Conservation (phyloP, 352 stramenopile genomes). For the Pythium vanterpoolii region DNA sequence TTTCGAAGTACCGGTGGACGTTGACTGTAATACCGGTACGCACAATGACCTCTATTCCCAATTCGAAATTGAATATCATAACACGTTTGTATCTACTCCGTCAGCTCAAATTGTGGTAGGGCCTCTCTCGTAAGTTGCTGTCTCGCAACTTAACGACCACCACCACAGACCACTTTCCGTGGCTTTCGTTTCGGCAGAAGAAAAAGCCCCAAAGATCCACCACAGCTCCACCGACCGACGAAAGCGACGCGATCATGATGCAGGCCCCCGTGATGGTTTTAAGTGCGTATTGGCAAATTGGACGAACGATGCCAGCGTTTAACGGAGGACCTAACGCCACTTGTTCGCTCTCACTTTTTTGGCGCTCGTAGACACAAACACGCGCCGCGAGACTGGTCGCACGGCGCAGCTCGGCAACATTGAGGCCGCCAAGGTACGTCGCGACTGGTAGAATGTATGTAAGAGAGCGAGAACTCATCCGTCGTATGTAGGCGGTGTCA, state of each 20-base stretch:
- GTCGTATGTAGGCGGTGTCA: conserved; percentile 73
- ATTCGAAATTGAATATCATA: no score
- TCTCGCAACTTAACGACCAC: conserved; percentile 12
- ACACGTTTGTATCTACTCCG: no score
- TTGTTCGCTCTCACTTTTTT: neutral
- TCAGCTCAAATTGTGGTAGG: no score
- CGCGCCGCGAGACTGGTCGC: conserved; percentile 96
- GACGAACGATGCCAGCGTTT: no score
- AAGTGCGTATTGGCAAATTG: conserved; percentile 90
- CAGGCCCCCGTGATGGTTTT: conserved; percentile 94
- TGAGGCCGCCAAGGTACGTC: conserved; percentile 87
- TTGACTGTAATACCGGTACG: no score
- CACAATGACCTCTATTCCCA: no score
- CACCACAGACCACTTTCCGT: conserved; percentile 12
- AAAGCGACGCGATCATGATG: conserved; percentile 57
- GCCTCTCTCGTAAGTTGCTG: conserved; percentile 5
- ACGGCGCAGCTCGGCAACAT: conserved; percentile 99
- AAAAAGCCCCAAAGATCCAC: conserved; percentile 4
- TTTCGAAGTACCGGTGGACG: no score
- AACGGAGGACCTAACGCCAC: no score
- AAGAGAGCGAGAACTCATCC: neutral
- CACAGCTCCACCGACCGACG: neutral
- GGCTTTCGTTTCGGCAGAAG: conserved; percentile 3
- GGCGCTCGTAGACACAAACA: conserved; percentile 90
- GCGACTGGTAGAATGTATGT: neutral